These are phyloP conservation scores for Cystobasidium ongulense DNA, from an alignment of 768 basidiomycete genomes.

Conservation along the genomic window DNA sequence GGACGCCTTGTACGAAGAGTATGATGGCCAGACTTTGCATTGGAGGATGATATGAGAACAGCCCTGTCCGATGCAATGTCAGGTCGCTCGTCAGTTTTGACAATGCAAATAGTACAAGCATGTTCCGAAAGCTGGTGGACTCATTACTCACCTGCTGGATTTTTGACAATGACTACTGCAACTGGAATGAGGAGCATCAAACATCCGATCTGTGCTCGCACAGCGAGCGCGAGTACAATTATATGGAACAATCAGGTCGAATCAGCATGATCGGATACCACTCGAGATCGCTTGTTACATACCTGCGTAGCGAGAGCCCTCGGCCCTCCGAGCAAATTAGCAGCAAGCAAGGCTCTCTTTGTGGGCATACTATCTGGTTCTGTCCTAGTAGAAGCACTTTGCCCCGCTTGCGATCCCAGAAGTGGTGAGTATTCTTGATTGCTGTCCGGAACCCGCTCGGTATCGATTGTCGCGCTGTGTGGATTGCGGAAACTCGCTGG, in stretches of 20 bases:
- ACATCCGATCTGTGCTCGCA: slow-evolving; percentile 5
- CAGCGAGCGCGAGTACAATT: background rate
- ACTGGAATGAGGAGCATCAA: background rate
- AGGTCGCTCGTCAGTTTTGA: too few species aligned
- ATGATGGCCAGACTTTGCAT: slow-evolving; percentile 34
- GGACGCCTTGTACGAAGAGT: slow-evolving; percentile 36
- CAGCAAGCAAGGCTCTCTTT: background rate
- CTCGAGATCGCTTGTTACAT: background rate
- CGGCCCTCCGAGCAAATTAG: background rate
- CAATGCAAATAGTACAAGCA: too few species aligned
- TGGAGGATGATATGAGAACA: slow-evolving; percentile 38
- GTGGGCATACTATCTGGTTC: background rate
- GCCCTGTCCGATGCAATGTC: slow-evolving; percentile 22
- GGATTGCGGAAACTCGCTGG: slow-evolving; percentile 4
- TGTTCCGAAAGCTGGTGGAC: too few species aligned
- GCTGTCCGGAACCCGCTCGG: background rate
- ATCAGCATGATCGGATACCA: background rate
- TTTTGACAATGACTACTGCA: background rate
- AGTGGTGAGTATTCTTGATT: slow-evolving; percentile 13
- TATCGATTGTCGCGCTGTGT: too few species aligned
- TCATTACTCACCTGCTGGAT: slow-evolving; percentile 23
- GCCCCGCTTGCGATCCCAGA: background rate
- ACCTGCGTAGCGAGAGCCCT: slow-evolving; percentile 9
- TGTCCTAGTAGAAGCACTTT: background rate
- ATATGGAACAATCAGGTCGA: background rate